A percentile compares a stretch with the other conserved stretches of the same genome.
phyloP scores from a whole-genome alignment of 768 basidiomycete genomes.

The Megacollybia marginata region DNA sequence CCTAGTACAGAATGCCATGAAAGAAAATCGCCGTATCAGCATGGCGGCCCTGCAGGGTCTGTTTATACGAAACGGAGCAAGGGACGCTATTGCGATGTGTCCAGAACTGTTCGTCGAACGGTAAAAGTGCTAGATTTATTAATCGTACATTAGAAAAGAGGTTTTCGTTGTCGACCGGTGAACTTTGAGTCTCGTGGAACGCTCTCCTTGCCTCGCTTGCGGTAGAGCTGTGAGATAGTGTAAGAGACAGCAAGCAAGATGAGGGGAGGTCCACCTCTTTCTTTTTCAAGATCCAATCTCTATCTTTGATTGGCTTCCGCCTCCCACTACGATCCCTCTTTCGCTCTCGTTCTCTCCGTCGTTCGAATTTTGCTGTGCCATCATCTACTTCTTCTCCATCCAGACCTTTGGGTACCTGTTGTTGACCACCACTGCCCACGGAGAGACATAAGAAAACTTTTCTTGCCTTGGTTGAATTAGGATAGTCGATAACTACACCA shows the following conservation, averaged over 20 bases:
- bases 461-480: constrained; percentile 91
- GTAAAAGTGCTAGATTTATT: background rate
- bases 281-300: constrained; percentile 93
- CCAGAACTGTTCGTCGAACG: constrained; percentile 31
- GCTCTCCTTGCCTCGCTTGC: constrained; percentile 75
- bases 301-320: constrained; percentile 65
- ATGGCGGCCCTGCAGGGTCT: constrained; percentile 96
- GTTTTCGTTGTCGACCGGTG: constrained; percentile 84
- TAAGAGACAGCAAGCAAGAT: background rate
- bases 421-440: constrained; percentile 71
- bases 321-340: constrained; percentile 55
- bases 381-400: constrained; percentile 59
- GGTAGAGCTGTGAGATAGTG: constrained; percentile 51
- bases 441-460: constrained; percentile 94
- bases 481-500: constrained; percentile 94
- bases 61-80: constrained; percentile 73
- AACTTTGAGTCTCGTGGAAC: constrained; percentile 85
- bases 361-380: constrained; percentile 64
- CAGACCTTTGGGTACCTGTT: constrained; percentile 70
- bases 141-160: constrained; percentile 50
- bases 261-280: constrained; percentile 60
- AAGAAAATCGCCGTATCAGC: constrained; percentile 57
- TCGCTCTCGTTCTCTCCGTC: constrained; percentile 62
- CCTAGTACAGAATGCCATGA: constrained; percentile 47
- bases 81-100: constrained; percentile 45